Percentiles rank a stretch among this genome's conserved stretches.
phyloP scores from a whole-genome alignment of 2,329 filamentous ascomycete genomes.

The Penicillium thymicola region DNA sequence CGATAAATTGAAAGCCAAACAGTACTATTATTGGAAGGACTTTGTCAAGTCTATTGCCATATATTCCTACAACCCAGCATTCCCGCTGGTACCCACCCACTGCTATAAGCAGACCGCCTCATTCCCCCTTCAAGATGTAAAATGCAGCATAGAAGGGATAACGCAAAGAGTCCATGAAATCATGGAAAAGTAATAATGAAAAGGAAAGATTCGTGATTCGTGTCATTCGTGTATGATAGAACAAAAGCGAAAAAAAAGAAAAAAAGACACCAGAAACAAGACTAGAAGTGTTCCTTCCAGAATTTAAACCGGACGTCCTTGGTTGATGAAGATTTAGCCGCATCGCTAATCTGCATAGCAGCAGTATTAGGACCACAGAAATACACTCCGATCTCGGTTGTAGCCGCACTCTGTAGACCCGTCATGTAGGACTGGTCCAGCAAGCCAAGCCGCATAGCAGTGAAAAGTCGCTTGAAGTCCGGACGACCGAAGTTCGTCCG shows the following conservation, averaged over 20 bases:
- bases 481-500: constrained; percentile 94
- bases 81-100: not conserved
- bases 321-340: constrained; percentile 68
- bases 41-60: not conserved
- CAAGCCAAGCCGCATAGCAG: constrained; percentile 83
- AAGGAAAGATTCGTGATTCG: constrained; percentile 23
- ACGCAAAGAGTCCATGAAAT: not conserved
- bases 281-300: constrained; percentile 86
- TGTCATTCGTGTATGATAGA: constrained; percentile 16
- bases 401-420: constrained; percentile 71
- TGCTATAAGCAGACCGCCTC: not conserved
- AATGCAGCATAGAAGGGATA: not conserved
- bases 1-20: not conserved
- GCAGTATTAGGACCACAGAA: constrained; percentile 85
- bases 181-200: not conserved
- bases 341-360: constrained; percentile 80
- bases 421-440: constrained; percentile 79
- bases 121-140: not conserved
- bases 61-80: constrained; percentile 2
- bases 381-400: constrained; percentile 91
- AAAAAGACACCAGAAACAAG: not conserved
- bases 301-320: constrained; percentile 89
- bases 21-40: not conserved
- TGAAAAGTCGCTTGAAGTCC: constrained; percentile 77
- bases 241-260: not conserved